Evolutionary conservation across 1,284 basidiomycete species (phyloP).

Genomic region (Marasmius fiardii): DNA sequence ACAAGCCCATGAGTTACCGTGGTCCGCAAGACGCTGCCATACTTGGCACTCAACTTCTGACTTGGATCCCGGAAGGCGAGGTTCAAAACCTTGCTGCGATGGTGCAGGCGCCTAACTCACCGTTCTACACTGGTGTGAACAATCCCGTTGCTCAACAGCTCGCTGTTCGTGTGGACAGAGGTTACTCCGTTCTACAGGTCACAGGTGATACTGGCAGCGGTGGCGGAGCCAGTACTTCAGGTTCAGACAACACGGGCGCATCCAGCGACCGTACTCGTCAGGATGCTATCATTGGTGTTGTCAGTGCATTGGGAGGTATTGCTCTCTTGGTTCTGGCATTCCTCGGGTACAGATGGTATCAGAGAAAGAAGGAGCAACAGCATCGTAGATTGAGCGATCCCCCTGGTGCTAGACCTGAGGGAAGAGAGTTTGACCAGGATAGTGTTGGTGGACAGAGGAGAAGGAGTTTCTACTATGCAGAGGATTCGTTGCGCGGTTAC

Average conservation of each 20-base stretch:
- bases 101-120: constrained; percentile 51
- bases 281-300: constrained; percentile 80
- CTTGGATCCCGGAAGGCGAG: constrained; percentile 48
- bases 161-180: constrained; percentile 58
- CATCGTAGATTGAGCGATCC: constrained; percentile 63
- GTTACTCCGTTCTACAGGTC: constrained; percentile 50
- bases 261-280: constrained; percentile 43
- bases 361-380: constrained; percentile 55
- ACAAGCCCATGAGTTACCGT: constrained; percentile 49
- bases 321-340: constrained; percentile 63
- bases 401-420: constrained; percentile 46
- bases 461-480: constrained; percentile 79
- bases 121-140: constrained; percentile 53
- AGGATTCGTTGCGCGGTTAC: constrained; percentile 69
- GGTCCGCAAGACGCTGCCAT: constrained; percentile 38
- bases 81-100: constrained; percentile 52
- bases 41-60: constrained; percentile 59
- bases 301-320: constrained; percentile 69
- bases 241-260: constrained; percentile 21
- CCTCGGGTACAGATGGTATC: constrained; percentile 58
- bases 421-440: constrained; percentile 71
- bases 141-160: constrained; percentile 40
- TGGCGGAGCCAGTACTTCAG: constrained; percentile 19
- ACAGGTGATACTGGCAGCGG: constrained; percentile 31
- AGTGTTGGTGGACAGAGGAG: constrained; percentile 66